Percentiles rank a stretch among this genome's conserved stretches.
Conservation (phyloP, 2,329 filamentous ascomycete species). For the Sporothrix phasma region DNA sequence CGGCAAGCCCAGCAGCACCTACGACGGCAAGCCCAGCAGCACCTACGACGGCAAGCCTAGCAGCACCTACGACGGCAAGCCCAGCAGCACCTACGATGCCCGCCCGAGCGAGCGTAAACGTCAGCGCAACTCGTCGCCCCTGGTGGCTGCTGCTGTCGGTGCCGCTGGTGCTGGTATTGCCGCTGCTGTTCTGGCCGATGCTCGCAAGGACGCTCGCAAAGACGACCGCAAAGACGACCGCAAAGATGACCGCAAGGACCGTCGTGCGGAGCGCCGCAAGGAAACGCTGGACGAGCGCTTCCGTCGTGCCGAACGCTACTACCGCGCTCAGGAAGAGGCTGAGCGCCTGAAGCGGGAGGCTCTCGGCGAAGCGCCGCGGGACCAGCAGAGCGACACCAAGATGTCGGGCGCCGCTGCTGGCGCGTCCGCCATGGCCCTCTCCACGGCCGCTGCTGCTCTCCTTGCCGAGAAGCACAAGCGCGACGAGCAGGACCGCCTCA, state of each 20-base stretch:
- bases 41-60: no score
- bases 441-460: not conserved
- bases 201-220: not conserved
- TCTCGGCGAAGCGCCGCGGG: not conserved
- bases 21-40: not conserved
- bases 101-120: not conserved
- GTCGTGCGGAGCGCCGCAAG: constrained; percentile 8
- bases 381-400: not conserved
- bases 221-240: constrained; percentile 5
- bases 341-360: not conserved
- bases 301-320: not conserved
- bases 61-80: not conserved
- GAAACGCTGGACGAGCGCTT: not conserved
- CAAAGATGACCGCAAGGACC: not conserved
- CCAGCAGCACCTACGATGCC: not conserved
- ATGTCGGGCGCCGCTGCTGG: not conserved
- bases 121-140: not conserved
- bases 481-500: not conserved
- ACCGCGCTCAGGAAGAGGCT: constrained; percentile 2
- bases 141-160: constrained; percentile 6
- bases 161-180: constrained; percentile 7
- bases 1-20: not conserved
- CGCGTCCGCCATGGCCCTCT: not conserved
- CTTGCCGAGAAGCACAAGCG: constrained; percentile 1
- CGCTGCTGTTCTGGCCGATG: not conserved